Conservation (phyloP, 306 rosid genomes). For the Macrotyloma uniflorum region DNA sequence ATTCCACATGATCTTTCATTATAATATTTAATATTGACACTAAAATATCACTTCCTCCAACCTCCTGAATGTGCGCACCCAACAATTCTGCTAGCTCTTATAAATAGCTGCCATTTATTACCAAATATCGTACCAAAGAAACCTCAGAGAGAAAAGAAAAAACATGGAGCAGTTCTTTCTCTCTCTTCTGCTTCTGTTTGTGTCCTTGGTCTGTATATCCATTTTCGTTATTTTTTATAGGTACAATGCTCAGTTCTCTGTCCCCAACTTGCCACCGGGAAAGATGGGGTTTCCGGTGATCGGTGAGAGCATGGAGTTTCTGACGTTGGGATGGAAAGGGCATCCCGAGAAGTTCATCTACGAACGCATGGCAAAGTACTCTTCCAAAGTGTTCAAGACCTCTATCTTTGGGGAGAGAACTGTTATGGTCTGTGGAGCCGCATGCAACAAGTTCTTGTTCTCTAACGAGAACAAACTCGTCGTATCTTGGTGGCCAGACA, state of each 20-base stretch:
- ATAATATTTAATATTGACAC: too few relatives aligned
- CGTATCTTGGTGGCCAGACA: conserved; percentile 53
- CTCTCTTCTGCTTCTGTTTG: conserved; percentile 45
- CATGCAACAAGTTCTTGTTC: conserved; percentile 69
- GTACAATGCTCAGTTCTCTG: conserved; percentile 41
- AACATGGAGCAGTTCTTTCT: conserved; percentile 50
- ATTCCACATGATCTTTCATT: too few relatives aligned
- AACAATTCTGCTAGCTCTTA: too few relatives aligned
- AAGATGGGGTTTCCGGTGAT: conserved; percentile 47
- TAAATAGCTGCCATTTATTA: too few relatives aligned
- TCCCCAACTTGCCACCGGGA: conserved; percentile 45
- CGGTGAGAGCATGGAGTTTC: conserved; percentile 62
- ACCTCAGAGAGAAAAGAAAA: background rate
- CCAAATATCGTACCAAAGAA: too few relatives aligned
- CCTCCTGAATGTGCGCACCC: too few relatives aligned
- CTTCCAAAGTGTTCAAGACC: conserved; percentile 58
- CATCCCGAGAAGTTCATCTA: conserved; percentile 66
- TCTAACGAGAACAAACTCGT: conserved; percentile 76
- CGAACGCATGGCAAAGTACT: conserved; percentile 55
- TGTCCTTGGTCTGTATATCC: background rate
- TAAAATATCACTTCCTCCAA: too few relatives aligned
- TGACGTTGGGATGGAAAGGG: conserved; percentile 64
- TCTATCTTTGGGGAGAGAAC: conserved; percentile 53
- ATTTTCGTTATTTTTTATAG: conserved; percentile 50
- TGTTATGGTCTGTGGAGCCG: conserved; percentile 55